Percentiles rank a stretch among this genome's conserved stretches.
Evolutionary conservation across 2,329 filamentous ascomycete genomes (phyloP).

Genomic region (Ciborinia camelliae): DNA sequence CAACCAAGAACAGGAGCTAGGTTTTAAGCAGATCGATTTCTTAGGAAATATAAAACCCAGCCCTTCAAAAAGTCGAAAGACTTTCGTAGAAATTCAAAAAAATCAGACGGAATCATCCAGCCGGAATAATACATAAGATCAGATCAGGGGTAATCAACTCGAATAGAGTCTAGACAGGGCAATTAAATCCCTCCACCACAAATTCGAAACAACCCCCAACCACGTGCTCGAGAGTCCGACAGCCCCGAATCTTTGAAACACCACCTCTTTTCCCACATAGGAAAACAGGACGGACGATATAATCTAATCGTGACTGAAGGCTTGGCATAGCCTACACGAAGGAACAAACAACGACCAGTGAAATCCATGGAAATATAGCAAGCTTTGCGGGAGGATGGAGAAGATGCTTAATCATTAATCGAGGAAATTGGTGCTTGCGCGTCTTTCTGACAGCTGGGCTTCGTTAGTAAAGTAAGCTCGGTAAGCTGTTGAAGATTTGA

Average conservation of each 20-base stretch:
- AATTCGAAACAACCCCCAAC: conserved; percentile 2
- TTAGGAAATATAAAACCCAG: background rate
- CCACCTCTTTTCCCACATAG: background rate
- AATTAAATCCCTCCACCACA: conserved; percentile 2
- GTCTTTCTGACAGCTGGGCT: background rate
- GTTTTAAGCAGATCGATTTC: background rate
- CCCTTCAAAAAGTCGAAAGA: background rate
- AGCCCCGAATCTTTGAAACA: background rate
- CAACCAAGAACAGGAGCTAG: background rate
- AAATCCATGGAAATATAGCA: background rate
- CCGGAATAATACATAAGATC: background rate
- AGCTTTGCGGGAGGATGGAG: conserved; percentile 8
- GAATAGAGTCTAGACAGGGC: background rate
- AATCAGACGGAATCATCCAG: background rate
- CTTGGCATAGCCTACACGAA: background rate
- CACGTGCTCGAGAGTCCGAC: background rate
- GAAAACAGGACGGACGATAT: background rate
- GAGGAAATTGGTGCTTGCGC: background rate
- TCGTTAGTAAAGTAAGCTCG: background rate
- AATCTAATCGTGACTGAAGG: background rate
- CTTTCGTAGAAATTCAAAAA: background rate
- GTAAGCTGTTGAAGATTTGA: background rate
- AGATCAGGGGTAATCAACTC: background rate
- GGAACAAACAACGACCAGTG: background rate
- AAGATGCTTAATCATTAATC: too few species aligned